Evolutionary conservation across 768 basidiomycete species (phyloP).

Genomic region (Erythrobasidium yunnanense): DNA sequence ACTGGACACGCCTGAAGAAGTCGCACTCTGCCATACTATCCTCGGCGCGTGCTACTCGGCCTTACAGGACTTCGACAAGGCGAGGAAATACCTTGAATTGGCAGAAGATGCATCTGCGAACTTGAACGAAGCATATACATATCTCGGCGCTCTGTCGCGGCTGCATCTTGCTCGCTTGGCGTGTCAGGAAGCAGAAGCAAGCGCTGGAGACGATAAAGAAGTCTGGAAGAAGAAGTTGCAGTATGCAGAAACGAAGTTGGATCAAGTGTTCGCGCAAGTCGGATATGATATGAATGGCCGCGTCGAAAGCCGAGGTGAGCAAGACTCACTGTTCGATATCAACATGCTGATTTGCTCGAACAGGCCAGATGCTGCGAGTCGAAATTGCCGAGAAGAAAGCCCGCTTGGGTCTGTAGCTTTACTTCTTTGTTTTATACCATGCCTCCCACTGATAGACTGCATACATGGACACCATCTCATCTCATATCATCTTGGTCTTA

Average conservation of each 20-base stretch:
- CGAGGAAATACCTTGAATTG: background rate
- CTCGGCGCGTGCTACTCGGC: constrained; percentile 19
- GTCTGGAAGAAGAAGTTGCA: background rate
- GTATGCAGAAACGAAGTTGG: constrained; percentile 2
- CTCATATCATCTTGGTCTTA: too few species aligned
- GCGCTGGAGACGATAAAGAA: background rate
- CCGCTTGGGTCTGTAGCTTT: constrained; percentile 1
- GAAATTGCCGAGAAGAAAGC: constrained; percentile 10
- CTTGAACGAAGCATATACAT: constrained; percentile 18
- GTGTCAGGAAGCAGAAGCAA: constrained; percentile 18
- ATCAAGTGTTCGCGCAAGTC: background rate
- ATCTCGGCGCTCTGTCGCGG: constrained; percentile 11
- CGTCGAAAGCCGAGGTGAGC: constrained; percentile 13
- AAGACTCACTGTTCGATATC: background rate
- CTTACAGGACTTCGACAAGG: background rate
- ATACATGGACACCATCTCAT: too few species aligned
- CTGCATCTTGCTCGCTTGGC: constrained; percentile 4
- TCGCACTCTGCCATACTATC: constrained; percentile 6
- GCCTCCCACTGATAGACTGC: too few species aligned
- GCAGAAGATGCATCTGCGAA: background rate
- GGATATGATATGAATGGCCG: constrained; percentile 23
- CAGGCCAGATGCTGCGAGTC: constrained; percentile 22
- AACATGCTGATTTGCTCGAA: background rate
- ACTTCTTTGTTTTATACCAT: too few species aligned
- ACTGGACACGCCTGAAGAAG: constrained; percentile 14